Percentiles rank a stretch among this genome's conserved stretches.
Conservation (phyloP, 2,329 filamentous ascomycete species). For the Fusarium goolgardi region DNA sequence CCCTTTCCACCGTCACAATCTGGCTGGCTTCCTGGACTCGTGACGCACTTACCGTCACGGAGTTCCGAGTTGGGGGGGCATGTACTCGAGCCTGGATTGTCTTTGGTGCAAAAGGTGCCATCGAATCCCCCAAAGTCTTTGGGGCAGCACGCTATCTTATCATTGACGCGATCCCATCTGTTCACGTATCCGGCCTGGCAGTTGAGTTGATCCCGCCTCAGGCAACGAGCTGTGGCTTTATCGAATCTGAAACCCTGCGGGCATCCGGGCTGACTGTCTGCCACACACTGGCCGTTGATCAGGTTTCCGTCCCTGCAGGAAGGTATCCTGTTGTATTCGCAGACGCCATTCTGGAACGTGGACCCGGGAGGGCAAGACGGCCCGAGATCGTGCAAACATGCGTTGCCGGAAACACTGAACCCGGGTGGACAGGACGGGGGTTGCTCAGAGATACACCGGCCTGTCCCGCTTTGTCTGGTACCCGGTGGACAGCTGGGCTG, state of each 20-base stretch:
- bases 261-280: neutral
- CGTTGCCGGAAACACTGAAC: neutral
- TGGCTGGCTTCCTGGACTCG: neutral
- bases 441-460: neutral
- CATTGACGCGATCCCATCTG: slow-evolving; percentile 1
- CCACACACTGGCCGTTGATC: neutral
- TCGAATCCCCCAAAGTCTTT: neutral
- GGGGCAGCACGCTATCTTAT: neutral
- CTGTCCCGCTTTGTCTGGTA: neutral
- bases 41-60: neutral
- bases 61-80: neutral
- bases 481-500: neutral
- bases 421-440: neutral
- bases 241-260: neutral
- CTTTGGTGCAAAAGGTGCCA: neutral
- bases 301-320: neutral
- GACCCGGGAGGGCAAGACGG: neutral
- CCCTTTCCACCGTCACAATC: slow-evolving; percentile 2
- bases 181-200: neutral
- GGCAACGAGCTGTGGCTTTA: neutral
- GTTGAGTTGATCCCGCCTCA: neutral
- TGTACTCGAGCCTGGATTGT: neutral
- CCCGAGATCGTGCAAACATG: neutral
- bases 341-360: neutral
- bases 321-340: neutral